These are phyloP conservation scores for Akanthomyces muscarius DNA, from an alignment of 2,329 filamentous ascomycete genomes.

Conservation along the genomic window DNA sequence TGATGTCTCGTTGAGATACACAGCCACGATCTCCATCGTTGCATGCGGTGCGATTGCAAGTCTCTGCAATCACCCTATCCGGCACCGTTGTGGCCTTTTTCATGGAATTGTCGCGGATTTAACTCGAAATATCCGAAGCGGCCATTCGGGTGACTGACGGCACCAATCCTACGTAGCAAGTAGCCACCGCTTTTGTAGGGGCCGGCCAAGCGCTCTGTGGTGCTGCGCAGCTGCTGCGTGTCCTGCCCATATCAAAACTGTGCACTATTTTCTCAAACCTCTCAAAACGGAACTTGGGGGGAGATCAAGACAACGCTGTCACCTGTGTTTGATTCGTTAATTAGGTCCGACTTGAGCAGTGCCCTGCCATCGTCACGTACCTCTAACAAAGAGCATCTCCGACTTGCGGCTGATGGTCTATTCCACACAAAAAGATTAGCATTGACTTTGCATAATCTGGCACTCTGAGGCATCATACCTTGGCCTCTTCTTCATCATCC, in stretches of 20 bases:
- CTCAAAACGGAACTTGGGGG: conserved; percentile 49
- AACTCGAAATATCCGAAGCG: not conserved
- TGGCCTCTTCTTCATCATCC: conserved; percentile 72
- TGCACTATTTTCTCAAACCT: not conserved
- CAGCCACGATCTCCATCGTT: not conserved
- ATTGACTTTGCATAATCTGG: not conserved
- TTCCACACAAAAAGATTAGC: not conserved
- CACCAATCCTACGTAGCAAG: too few relatives aligned
- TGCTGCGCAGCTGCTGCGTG: not conserved
- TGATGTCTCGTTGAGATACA: not conserved
- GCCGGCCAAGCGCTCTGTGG: not conserved
- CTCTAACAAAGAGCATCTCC: conserved; percentile 97
- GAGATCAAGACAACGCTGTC: conserved; percentile 72
- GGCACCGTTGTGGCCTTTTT: not conserved
- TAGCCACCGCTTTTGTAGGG: not conserved
- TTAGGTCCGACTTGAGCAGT: conserved; percentile 18
- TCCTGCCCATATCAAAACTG: not conserved
- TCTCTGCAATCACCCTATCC: not conserved
- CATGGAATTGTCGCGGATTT: not conserved
- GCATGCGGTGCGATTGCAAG: not conserved
- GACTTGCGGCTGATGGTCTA: conserved; percentile 94
- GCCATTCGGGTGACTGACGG: not conserved
- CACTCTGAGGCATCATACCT: conserved; percentile 46
- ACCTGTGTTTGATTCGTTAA: conserved; percentile 41
- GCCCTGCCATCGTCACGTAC: conserved; percentile 46